Base-by-base conservation (phyloP, 805 yeast species). In the Pichia membranifaciens region DNA sequence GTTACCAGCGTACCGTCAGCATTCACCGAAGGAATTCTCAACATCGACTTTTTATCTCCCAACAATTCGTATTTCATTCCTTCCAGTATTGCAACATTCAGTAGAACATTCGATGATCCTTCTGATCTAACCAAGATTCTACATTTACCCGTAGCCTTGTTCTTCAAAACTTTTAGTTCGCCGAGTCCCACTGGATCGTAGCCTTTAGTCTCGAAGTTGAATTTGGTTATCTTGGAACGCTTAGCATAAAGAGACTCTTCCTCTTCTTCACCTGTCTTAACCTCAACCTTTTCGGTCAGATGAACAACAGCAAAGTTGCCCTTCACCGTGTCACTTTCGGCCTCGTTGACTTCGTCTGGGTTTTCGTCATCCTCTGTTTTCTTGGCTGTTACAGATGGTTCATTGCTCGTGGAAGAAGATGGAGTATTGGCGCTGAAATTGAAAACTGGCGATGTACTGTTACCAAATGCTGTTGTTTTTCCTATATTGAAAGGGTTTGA, bases 81-180 rank as follows among this genome's bases (percentile, higher is more conserved):
- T 45, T 74, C 74, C 9, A 76, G 69, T 10, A 89, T 64, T n/a
- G 72, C 66, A 13, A 81, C 70, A 61, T 91, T 91, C 50, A 91
- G 66, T 40, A 91, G 64, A 15, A 89, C 81, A 56, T 95, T 77
- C 35, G 84, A 83, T 35, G 88, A 81, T 25, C 96, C 96, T 48
- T 90, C 98, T 0, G 96, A 87, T 58, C 98, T 79, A 18, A 91
- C 75, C 33, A 91, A 68, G 13, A 87, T 67, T 62, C 98, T 79
- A 3, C 81, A 61, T 59, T 87, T 87, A 20, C 71, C 68, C 9
- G 84, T 81, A 2, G 69, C 73, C 44, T 74, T 74, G 57, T 83
- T 74, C 49, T 75, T 79, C 47, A 91, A 69, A 12, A 91, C 71
- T 58, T 87, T 85, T 55, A 89, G 71, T 43, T 83, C 90, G 3